A percentile compares a stretch with the other conserved stretches of the same genome.
Conservation (phyloP, 2,329 filamentous ascomycete species). For the Neoscytalidium dimidiatum region DNA sequence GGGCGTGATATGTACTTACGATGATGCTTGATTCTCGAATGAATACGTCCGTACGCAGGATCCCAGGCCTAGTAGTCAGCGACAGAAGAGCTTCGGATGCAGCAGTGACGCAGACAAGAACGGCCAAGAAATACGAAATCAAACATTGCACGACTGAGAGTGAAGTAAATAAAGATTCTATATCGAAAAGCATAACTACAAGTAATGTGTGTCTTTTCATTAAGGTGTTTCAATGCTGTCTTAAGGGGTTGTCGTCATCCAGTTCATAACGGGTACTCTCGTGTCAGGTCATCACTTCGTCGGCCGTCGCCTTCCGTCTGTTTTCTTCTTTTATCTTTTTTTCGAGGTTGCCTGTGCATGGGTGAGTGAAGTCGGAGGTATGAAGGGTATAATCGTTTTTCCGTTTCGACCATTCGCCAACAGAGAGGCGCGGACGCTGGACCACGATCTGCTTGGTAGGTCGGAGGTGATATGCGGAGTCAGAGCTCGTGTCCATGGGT, state of each 20-base stretch:
- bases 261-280: conserved; percentile 5
- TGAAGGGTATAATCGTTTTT: not conserved
- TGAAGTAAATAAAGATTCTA: conserved; percentile 7
- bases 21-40: not conserved
- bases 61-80: no score
- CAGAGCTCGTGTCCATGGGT: not conserved
- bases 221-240: conserved; percentile 15
- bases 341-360: not conserved
- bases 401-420: not conserved
- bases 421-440: not conserved
- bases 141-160: not conserved
- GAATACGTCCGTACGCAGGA: not conserved
- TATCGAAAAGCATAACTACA: conserved; percentile 5
- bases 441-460: not conserved
- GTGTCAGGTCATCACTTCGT: conserved; percentile 8
- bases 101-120: not conserved
- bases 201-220: conserved; percentile 2
- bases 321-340: not conserved
- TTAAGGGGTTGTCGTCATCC: conserved; percentile 11
- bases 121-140: not conserved
- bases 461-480: not conserved
- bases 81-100: not conserved
- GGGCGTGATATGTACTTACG: not conserved
- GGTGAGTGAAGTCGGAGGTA: not conserved
- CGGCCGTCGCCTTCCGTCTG: not conserved